phyloP scores from a whole-genome alignment of 352 stramenopile genomes.

The Phytopythium sindhum region DNA sequence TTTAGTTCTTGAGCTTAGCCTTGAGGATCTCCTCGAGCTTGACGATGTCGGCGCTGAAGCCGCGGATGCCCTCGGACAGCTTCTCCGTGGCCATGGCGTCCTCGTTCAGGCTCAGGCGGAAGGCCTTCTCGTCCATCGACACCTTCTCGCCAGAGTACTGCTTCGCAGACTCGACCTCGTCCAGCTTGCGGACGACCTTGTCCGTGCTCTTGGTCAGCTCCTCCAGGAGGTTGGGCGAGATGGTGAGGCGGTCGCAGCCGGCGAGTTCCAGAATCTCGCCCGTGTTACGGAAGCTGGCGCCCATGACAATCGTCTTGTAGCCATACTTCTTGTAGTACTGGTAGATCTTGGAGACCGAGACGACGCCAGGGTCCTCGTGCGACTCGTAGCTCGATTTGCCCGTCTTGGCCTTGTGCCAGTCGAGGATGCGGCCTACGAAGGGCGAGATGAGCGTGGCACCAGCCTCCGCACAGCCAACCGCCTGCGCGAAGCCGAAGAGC shows the following conservation, averaged over 20 bases:
- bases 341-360: slow-evolving; percentile 97
- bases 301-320: slow-evolving; percentile 96
- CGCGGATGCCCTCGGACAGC: slow-evolving; percentile 96
- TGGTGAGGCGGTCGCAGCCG: slow-evolving; percentile 97
- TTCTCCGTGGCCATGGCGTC: slow-evolving; percentile 98
- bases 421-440: slow-evolving; percentile 96
- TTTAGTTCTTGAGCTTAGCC: slow-evolving; percentile 88
- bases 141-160: slow-evolving; percentile 77
- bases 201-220: slow-evolving; percentile 80
- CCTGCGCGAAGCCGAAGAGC: slow-evolving; percentile 97
- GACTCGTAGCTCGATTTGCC: slow-evolving; percentile 90
- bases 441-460: slow-evolving; percentile 95
- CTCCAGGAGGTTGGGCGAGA: slow-evolving; percentile 94
- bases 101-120: slow-evolving; percentile 98
- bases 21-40: slow-evolving; percentile 99
- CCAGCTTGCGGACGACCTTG: slow-evolving; percentile 82
- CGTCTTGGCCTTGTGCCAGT: slow-evolving; percentile 96
- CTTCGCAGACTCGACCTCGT: slow-evolving; percentile 60
- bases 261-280: slow-evolving; percentile 97
- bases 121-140: slow-evolving; percentile 92
- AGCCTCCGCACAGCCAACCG: slow-evolving; percentile 93
- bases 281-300: slow-evolving; percentile 93
- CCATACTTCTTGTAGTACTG: slow-evolving; percentile 99
- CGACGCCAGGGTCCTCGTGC: slow-evolving; percentile 96
- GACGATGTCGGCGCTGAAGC: slow-evolving; percentile 96